Evolutionary conservation across 768 basidiomycete genomes (phyloP), one percentile per base, ranked within the genome.

Genomic region (Hemileccinum impolitum): DNA sequence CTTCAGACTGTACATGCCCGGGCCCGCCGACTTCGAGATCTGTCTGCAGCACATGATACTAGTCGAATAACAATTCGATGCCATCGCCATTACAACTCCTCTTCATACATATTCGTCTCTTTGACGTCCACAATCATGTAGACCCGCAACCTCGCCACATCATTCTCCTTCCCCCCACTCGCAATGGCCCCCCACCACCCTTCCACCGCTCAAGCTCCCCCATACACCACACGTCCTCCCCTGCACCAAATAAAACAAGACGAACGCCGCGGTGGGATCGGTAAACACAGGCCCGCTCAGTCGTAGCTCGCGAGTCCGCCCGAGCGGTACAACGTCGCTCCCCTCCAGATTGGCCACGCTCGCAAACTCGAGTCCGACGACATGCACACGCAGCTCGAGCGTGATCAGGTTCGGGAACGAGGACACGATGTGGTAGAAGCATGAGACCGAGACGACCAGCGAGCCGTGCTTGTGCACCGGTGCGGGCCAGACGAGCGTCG

Each of bases 401-500:
- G 35, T 42, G 13, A 38, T 53, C 21, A 61, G 31, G 25, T 32
- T 60, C 6, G 60, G 60, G 34, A 62, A 60, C n/a, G 60, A 61
- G 14, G 57, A 47, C 9, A 56, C 39, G 43, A 59, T 23, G 2
- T 46, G 54, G 36, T 61, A 48, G 39, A 61, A 63, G 19, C 48
- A 52, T 4, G 54, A 10, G 25, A 50, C 43, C 1, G 60, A 52
- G 38, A 62, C 48, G 13, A 50, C 17, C 15, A 60, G 48, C 19
- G 60, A 51, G 8, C 52, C 51, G 2, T 39, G 23, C 3, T 39
- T 28, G 32, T 47, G 42, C 2, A 8, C 13, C 3, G 60, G 52
- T 10, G 60, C 57, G 4, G 50, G 21, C 57, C 60, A 61, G 9
- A 62, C 60, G 15, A 61, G 57, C n/a, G 52, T 61, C n/a, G 60